Evolutionary conservation across 495 filamentous ascomycete species (phyloP).

Genomic region (Talaromyces trachyspermus): DNA sequence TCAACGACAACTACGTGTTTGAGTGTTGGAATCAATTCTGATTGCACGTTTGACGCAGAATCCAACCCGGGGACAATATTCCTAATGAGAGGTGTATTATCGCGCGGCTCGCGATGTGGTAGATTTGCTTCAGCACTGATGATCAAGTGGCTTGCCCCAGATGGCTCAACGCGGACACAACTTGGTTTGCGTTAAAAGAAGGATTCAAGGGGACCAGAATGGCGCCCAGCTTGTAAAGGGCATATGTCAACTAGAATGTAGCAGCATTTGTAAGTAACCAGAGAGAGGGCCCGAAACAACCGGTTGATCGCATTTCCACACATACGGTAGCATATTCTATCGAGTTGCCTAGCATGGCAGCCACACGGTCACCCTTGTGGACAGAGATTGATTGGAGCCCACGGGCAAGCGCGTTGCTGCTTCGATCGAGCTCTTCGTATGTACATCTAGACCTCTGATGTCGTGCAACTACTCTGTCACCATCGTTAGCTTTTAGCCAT

Average conservation of each 20-base stretch:
- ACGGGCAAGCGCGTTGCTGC: slow-evolving; percentile 69
- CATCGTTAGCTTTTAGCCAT: background rate
- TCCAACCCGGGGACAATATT: slow-evolving; percentile 55
- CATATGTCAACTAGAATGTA: slow-evolving; percentile 72
- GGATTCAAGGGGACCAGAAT: slow-evolving; percentile 91
- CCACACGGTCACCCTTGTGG: slow-evolving; percentile 76
- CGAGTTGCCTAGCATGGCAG: slow-evolving; percentile 78
- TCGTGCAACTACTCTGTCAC: slow-evolving; percentile 54
- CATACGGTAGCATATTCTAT: slow-evolving; percentile 70
- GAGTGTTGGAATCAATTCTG: slow-evolving; percentile 61
- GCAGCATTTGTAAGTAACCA: background rate
- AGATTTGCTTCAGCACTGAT: slow-evolving; percentile 83
- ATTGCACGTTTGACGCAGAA: slow-evolving; percentile 42
- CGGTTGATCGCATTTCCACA: background rate
- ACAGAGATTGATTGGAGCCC: slow-evolving; percentile 70
- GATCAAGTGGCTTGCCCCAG: slow-evolving; percentile 70
- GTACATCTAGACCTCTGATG: slow-evolving; percentile 59
- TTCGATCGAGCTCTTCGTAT: slow-evolving; percentile 65
- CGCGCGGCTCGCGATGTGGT: slow-evolving; percentile 68
- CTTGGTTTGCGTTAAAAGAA: slow-evolving; percentile 74
- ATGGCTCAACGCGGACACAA: slow-evolving; percentile 69
- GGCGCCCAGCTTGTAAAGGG: slow-evolving; percentile 85
- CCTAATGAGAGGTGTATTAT: slow-evolving; percentile 63
- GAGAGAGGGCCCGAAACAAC: background rate
- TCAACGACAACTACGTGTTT: slow-evolving; percentile 68